phyloP scores from a whole-genome alignment of 768 basidiomycete species.

The Nidularia sp. region DNA sequence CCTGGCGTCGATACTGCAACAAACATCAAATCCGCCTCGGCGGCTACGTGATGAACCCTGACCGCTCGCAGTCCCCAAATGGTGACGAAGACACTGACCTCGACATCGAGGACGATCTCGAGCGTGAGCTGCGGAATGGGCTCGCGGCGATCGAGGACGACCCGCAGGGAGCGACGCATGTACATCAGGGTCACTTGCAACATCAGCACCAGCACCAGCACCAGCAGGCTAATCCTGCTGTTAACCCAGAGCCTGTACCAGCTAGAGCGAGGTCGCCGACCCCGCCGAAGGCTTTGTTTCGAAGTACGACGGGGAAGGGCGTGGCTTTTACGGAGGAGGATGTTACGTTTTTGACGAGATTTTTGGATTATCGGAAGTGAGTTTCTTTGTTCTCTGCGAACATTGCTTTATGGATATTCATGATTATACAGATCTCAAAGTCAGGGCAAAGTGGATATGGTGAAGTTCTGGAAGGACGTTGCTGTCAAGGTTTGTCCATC shows the following conservation, averaged over 20 bases:
- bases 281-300: slow-evolving; percentile 71
- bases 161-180: background rate
- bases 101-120: slow-evolving; percentile 21
- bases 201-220: background rate
- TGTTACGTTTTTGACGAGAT: slow-evolving; percentile 69
- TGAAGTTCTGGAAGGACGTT: slow-evolving; percentile 30
- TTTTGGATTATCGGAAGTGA: slow-evolving; percentile 75
- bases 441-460: slow-evolving; percentile 33
- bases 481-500: slow-evolving; percentile 15
- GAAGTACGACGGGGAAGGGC: slow-evolving; percentile 88
- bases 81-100: slow-evolving; percentile 40
- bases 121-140: background rate
- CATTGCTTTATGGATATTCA: slow-evolving; percentile 4
- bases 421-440: slow-evolving; percentile 17
- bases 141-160: background rate
- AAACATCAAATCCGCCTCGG: slow-evolving; percentile 90
- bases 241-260: background rate
- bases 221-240: background rate
- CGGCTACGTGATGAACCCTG: slow-evolving; percentile 74
- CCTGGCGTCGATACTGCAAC: slow-evolving; percentile 89
- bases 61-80: slow-evolving; percentile 40
- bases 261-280: slow-evolving; percentile 67
- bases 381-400: slow-evolving; percentile 9
- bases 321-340: slow-evolving; percentile 88
- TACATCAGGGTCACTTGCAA: too few relatives aligned